Conservation (phyloP, 2,329 filamentous ascomycete genomes). For the Cladosporium sp. region DNA sequence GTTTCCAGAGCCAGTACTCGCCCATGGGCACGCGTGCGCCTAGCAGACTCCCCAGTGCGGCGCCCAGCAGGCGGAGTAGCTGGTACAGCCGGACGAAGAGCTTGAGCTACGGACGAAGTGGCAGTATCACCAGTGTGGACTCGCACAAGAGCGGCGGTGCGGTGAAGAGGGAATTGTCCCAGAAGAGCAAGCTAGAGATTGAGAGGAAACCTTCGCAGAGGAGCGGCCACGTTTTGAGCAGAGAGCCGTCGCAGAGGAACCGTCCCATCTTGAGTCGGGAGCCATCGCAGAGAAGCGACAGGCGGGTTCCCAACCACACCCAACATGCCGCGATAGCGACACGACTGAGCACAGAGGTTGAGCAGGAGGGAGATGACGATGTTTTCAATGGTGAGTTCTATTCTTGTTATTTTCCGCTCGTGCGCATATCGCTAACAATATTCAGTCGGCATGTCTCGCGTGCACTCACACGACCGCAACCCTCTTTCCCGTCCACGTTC, state of each 20-base stretch:
- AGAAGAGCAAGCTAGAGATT: neutral
- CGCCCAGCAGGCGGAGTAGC: constrained; percentile 30
- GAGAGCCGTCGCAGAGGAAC: constrained; percentile 1
- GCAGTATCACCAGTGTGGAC: constrained; percentile 17
- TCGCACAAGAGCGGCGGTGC: constrained; percentile 10
- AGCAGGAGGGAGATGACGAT: constrained; percentile 48
- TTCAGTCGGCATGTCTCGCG: constrained; percentile 38
- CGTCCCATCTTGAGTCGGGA: neutral
- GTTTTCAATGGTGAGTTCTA: constrained; percentile 44
- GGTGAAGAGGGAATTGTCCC: constrained; percentile 3
- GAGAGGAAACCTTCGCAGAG: constrained; percentile 8
- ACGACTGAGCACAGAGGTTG: constrained; percentile 38
- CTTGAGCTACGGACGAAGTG: constrained; percentile 9
- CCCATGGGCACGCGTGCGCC: constrained; percentile 52
- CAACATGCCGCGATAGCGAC: constrained; percentile 27
- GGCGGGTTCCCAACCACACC: constrained; percentile 1
- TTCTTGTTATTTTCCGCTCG: neutral
- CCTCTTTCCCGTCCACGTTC: constrained; percentile 15
- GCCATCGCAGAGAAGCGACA: neutral
- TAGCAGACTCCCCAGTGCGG: constrained; percentile 29
- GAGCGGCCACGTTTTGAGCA: constrained; percentile 1
- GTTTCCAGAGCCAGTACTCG: constrained; percentile 47
- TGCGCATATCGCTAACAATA: constrained; percentile 11
- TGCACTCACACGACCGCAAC: constrained; percentile 27
- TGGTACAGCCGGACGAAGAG: constrained; percentile 27